Evolutionary conservation across 306 rosid species (phyloP).

Genomic region (Potentilla sterilis): DNA sequence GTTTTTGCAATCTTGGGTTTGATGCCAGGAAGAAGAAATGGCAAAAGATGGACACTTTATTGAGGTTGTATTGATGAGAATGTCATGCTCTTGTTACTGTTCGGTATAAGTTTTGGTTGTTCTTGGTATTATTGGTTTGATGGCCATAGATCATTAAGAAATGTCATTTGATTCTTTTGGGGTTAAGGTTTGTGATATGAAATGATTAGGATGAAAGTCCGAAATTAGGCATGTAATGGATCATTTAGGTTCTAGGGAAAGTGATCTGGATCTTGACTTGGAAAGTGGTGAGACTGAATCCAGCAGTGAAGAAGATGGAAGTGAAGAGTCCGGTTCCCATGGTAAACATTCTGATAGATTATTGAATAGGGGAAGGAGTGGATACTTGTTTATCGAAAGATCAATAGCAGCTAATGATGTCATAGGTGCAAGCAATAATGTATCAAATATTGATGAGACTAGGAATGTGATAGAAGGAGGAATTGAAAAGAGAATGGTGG

Average conservation of each 20-base stretch:
- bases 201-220: not conserved
- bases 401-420: slow-evolving; percentile 14
- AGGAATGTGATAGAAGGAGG: slow-evolving; percentile 14
- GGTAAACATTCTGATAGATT: slow-evolving; percentile 12
- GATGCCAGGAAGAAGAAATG: slow-evolving; percentile 21
- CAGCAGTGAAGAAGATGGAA: slow-evolving; percentile 23
- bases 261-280: slow-evolving; percentile 28
- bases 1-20: slow-evolving; percentile 2
- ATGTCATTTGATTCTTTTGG: not conserved
- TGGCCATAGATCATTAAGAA: not conserved
- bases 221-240: slow-evolving; percentile 15
- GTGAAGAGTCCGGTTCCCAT: slow-evolving; percentile 6
- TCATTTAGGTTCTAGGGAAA: slow-evolving; percentile 12
- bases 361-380: slow-evolving; percentile 23
- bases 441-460: not conserved
- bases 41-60: not conserved
- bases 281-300: slow-evolving; percentile 33
- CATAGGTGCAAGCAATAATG: slow-evolving; percentile 12
- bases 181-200: not conserved
- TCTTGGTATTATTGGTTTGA: not conserved
- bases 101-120: not conserved
- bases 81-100: not conserved
- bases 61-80: slow-evolving; percentile 6
- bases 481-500: slow-evolving; percentile 8
- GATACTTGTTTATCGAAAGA: slow-evolving; percentile 7